phyloP scores from a whole-genome alignment of 306 rosid species.

The Mimosa bimucronata region DNA sequence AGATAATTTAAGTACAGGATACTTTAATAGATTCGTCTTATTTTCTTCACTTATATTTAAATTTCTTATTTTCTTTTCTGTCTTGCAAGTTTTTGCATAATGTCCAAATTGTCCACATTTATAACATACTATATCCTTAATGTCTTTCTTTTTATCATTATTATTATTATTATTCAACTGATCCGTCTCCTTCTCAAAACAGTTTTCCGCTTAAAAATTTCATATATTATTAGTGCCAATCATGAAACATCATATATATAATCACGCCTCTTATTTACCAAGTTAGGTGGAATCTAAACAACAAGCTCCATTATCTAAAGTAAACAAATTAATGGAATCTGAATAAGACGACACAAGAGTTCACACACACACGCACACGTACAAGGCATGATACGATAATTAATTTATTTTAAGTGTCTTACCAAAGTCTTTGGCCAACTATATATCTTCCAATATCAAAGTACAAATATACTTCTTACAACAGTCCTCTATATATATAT shows the following conservation, averaged over 20 bases:
- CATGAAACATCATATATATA: slow-evolving; percentile 2
- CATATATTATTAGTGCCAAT: neutral
- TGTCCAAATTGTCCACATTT: too few relatives aligned
- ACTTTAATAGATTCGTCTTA: too few relatives aligned
- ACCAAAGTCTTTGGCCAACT: slow-evolving; percentile 14
- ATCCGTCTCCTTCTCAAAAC: slow-evolving; percentile 8
- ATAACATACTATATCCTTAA: too few relatives aligned
- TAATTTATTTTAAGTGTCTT: neutral
- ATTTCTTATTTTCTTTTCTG: too few relatives aligned
- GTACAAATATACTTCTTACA: too few relatives aligned
- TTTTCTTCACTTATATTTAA: too few relatives aligned
- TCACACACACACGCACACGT: neutral
- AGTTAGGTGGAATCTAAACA: slow-evolving; percentile 30
- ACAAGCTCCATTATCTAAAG: neutral
- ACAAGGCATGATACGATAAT: neutral
- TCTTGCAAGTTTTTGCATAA: too few relatives aligned
- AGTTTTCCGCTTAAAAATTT: neutral
- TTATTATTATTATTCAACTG: too few relatives aligned
- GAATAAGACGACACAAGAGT: neutral
- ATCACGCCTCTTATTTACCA: neutral
- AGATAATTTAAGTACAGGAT: too few relatives aligned
- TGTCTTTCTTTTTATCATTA: too few relatives aligned
- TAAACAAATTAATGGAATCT: slow-evolving; percentile 22
- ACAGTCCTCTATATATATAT: too few relatives aligned
- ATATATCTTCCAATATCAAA: too few relatives aligned